Conservation (phyloP, 192 early-diverging fungal genomes). For the Gorgonomyces haynaldii region DNA sequence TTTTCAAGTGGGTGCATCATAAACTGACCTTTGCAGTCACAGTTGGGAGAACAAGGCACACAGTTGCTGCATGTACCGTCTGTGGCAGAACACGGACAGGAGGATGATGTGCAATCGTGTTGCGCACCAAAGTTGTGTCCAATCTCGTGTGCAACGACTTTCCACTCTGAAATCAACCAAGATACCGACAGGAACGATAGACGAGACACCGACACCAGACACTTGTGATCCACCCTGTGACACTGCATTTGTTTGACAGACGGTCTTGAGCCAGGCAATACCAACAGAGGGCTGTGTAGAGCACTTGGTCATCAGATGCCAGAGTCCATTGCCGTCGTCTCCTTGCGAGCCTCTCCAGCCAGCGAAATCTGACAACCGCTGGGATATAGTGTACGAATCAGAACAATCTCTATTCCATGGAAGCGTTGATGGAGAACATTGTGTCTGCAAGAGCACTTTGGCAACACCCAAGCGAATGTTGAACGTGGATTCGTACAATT, state of each 20-base stretch:
- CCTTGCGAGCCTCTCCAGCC: conserved; percentile 66
- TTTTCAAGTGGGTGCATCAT: conserved; percentile 39
- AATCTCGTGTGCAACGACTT: conserved; percentile 89
- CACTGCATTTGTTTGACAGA: conserved; percentile 49
- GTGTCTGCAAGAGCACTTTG: conserved; percentile 56
- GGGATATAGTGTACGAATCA: conserved; percentile 52
- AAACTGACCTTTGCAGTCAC: conserved; percentile 38
- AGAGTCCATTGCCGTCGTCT: conserved; percentile 70
- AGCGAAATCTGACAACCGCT: conserved; percentile 77
- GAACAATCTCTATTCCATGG: conserved; percentile 74
- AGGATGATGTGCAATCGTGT: conserved; percentile 68
- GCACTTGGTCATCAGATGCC: conserved; percentile 82
- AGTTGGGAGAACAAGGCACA: conserved; percentile 51
- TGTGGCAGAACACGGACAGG: conserved; percentile 47
- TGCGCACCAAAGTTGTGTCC: conserved; percentile 68
- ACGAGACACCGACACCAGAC: conserved; percentile 75
- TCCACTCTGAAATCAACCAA: too few species aligned
- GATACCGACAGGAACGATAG: conserved; percentile 64
- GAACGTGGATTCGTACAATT: conserved; percentile 73
- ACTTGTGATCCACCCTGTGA: conserved; percentile 32
- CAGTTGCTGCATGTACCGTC: conserved; percentile 46
- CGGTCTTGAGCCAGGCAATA: conserved; percentile 71
- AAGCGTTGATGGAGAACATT: conserved; percentile 18
- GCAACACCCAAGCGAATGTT: conserved; percentile 78
- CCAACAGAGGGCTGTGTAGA: conserved; percentile 73